Evolutionary conservation across 129 eudicot species (phyloP).

Genomic region (Artemisia annua): DNA sequence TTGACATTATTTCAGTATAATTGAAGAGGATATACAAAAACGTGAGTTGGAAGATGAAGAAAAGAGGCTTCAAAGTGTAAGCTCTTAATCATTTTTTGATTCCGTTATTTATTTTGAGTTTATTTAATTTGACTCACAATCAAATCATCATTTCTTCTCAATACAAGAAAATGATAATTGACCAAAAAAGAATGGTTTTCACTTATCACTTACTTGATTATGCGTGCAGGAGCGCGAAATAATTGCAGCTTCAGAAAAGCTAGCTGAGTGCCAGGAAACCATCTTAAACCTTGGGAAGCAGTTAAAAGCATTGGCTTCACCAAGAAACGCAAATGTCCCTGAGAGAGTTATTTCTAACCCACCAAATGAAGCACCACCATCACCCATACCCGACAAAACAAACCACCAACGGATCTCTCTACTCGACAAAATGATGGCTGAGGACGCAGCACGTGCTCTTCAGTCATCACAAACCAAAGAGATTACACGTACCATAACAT

Average conservation of each 20-base stretch:
- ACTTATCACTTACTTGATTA: not conserved
- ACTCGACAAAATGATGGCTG: conserved; percentile 83
- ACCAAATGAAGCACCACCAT: conserved; percentile 28
- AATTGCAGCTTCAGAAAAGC: conserved; percentile 78
- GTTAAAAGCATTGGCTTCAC: conserved; percentile 73
- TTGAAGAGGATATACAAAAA: conserved; percentile 33
- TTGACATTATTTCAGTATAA: conserved; percentile 47
- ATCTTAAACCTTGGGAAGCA: conserved; percentile 88
- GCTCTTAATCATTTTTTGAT: conserved; percentile 15
- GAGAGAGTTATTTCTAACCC: conserved; percentile 46
- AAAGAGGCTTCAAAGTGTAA: conserved; percentile 69
- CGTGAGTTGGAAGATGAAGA: conserved; percentile 29
- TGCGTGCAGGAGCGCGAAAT: conserved; percentile 69
- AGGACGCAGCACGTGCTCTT: conserved; percentile 46
- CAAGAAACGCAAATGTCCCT: conserved; percentile 48
- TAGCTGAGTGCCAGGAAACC: conserved; percentile 96
- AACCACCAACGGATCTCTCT: conserved; percentile 57
- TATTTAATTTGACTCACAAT: not conserved
- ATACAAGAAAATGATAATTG: too few relatives aligned
- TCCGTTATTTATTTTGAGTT: not conserved
- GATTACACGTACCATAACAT: conserved; percentile 29
- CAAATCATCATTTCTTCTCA: not conserved
- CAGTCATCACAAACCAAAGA: conserved; percentile 45
- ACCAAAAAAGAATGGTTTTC: too few relatives aligned
- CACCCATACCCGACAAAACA: conserved; percentile 29